Base-by-base conservation (phyloP, 1,284 basidiomycete genomes). In the Kwoniella shivajii region DNA sequence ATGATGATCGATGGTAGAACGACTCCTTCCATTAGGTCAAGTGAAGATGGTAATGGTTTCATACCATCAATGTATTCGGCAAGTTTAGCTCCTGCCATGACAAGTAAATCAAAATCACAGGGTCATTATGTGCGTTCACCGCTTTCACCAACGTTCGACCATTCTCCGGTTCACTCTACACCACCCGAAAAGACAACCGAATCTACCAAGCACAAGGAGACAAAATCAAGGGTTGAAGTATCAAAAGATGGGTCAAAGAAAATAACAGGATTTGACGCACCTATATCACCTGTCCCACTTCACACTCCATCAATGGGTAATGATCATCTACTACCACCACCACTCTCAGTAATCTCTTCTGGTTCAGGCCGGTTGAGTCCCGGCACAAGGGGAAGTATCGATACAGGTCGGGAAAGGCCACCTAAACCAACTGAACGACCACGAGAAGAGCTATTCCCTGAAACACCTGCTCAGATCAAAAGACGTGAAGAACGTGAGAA, bases 391-490 rank as follows among this genome's bases (percentile, higher is more conserved):
- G 48, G 31, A 9, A 61, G 60, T 46, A 55, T 59, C 41, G 59
- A 64, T 31, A 50, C 43, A 1, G 37, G 47, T 11, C 50, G 62
- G n/a, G 53, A 55, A 24, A 49, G 56, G 36, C 54, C 59, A 18
- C 60, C 57, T 6, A 66, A 69, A 54, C 73, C 72, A 0, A 59
- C 60, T n/a, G 66, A 71, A 51, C 58, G 68, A 11, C 67, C 72
- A 4, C 56, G 73, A 27, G 72, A 74, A 47, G 70, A 75, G 42
- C 33, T 69, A 1, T 76, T 70, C 56, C 73, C 72, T 34, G 75
- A 77, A 50, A 77, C 75, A 9, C 73, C 75, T 0, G 75, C 75
- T 3, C 73, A 75, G 53, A 61, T 61, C 37, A 76, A 76, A 60
- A 57, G 59, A 27, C 56, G 74, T 9, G 72, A 76, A 66, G 74